These are phyloP conservation scores for Gastrodia elata DNA, from an alignment of 106 monocot species.

Conservation along the genomic window DNA sequence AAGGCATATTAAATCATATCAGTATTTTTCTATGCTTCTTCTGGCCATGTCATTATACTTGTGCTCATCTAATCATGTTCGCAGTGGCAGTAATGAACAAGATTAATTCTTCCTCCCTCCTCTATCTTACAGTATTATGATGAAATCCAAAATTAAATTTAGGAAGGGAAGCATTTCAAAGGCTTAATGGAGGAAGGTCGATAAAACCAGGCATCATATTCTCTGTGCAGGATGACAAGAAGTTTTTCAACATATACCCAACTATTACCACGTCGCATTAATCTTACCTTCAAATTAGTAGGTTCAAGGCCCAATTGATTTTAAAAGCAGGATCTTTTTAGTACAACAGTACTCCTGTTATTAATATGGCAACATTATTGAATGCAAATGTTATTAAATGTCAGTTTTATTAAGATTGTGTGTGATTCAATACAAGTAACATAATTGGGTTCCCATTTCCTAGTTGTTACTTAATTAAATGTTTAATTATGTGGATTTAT, in stretches of 20 bases:
- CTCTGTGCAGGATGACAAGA: not conserved
- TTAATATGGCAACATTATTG: too few relatives aligned
- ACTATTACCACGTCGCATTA: not conserved
- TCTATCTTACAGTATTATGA: not conserved
- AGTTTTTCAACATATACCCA: not conserved
- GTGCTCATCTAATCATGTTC: not conserved
- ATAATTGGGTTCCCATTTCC: too few relatives aligned
- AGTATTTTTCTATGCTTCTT: not conserved
- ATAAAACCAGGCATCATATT: not conserved
- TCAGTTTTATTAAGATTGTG: too few relatives aligned
- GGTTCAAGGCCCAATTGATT: too few relatives aligned
- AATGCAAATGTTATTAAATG: too few relatives aligned
- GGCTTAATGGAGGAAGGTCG: not conserved
- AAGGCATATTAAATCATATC: too few relatives aligned
- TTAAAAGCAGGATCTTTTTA: too few relatives aligned
- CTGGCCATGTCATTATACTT: not conserved
- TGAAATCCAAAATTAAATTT: not conserved
- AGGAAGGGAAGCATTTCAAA: not conserved
- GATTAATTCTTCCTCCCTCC: not conserved
- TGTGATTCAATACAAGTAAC: too few relatives aligned
- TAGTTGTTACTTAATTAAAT: too few relatives aligned
- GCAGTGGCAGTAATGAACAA: not conserved
- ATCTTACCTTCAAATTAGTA: not conserved
- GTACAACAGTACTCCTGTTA: too few relatives aligned
- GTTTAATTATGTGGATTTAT: too few relatives aligned